Base-by-base conservation (phyloP, 768 basidiomycete species). In the Auricularia auricula-judae region DNA sequence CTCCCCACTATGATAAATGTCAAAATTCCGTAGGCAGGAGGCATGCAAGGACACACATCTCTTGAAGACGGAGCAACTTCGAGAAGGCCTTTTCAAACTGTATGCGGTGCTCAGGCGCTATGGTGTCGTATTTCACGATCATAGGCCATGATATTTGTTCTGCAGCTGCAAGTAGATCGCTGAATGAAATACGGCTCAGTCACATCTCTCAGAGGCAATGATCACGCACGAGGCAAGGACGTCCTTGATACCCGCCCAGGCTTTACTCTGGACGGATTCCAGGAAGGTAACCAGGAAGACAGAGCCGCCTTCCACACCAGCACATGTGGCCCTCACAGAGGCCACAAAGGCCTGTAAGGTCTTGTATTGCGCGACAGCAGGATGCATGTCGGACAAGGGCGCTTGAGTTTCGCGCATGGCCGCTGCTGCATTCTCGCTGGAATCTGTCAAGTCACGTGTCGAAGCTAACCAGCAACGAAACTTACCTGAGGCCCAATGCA, bases 131-230 rank as follows among this genome's bases (percentile, higher is more conserved):
- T 68, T 91, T 82, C 0, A 93, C 81, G 18, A 82, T 78, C 68
- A 80, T 79, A 2, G 96, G 96, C 96, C 96, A 98, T n/a, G 85
- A 81, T 33, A 98, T 74, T 58, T 78, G 80, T 73, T 95, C 93
- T 1, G 89, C 81, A 14, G 84, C 81, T 34, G 77, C 74, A 23
- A 86, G 75, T 29, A 98, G 77, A 3, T 79, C 73, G 21, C 94
- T 96, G 67, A 3, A 63, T 7, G 35, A 59, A 4, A 29, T 29
- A 29, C 29, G 29, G 29, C 29, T 29, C 29, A 29, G 29, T 29
- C 29, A 29, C 29, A 29, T 29, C 29, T 29, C 29, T 29, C 44
- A 34, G 18, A 65, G 4, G 44, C 16, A 34, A 64, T 43, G 21
- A 33, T 54, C 33, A 79, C 84, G 67, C 70, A 93, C 92, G 77